Evolutionary conservation across 768 basidiomycete genomes (phyloP), one percentile per base, ranked within the genome.

Genomic region (Naganishia onofrii): DNA sequence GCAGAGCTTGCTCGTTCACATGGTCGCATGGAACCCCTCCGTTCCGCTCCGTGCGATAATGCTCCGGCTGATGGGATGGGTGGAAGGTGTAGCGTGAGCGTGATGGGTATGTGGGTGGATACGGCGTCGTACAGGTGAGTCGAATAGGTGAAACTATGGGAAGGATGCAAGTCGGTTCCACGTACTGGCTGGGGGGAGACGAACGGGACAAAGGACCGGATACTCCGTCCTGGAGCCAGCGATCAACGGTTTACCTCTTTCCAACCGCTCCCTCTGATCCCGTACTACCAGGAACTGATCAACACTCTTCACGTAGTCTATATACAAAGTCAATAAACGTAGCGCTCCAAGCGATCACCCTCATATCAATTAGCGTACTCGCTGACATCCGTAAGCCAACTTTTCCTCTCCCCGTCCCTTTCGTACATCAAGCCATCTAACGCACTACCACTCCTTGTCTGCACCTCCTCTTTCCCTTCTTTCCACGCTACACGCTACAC

Each of bases 1-100:
- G 90, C 90, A 79, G 93, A 94, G 80, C 92, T 93, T 73, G 93
- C 93, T 1, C 82, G 92, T 70, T 92, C 93, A 81, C 91, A 93
- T 78, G 93, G 93, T 0, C 90, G 84, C 74, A 78, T 91, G 1
- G 82, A 88, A 21, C 91, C 91, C 0, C 89, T 89, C 68, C 85
- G 85, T 72, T 85, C 82, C 0, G 71, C 82, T n/a, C 87, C 85
- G 5, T 95, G 93, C 76, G 65, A 75, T 29, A 70, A 51, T 0
- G 55, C 74, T 1, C 70, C 73, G 2, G 69, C 70, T 0, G 76
- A 51, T 51, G 48, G 21, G 15, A 8, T 51, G 75, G 2, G 80
- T 82, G n/a, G 79, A 79, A 8, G 84, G 80, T 95, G 93, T 80
- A 90, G 89, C 5, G 92, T 93, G 29, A 87, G 87, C 77, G 83